Evolutionary conservation across 225 moss, liverwort and hornwort genomes (phyloP), one percentile per base, ranked within the genome.

Genomic region (Sphagnum contortum): DNA sequence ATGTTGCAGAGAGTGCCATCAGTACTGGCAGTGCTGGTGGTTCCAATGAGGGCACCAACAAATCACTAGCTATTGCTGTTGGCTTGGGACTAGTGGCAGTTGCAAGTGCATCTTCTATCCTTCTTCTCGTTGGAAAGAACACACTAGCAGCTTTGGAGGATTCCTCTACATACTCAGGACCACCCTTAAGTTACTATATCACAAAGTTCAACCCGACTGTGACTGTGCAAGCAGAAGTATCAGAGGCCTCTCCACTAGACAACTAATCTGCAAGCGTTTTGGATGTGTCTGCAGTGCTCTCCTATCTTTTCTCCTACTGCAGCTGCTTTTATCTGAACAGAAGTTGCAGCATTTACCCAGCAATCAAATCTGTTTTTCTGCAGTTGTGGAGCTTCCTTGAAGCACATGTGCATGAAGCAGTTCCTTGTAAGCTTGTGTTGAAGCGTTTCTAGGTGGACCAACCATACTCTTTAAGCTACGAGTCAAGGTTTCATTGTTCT

Each of bases 151-250:
- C 77, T 14, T 62, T 14, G 11, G 29, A 29, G 29, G 75, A 44
- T 5, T 83, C 59, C 0, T 68, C 75, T 47, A 69, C 78, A 6
- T 98, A 98, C 63, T 82, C 66, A 5, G 98, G 98, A 8, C 98
- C 98, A 5, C 87, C 93, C 13, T 66, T 98, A 72, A 93, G 98
- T 71, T 98, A 84, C 66, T 98, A 89, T 60, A 71, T 93, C 11
- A 74, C 81, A 0, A 93, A 98, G 48, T 98, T 98, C 64, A 50
- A 74, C 2, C 50, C 70, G 5, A 6, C 70, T 12, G 59, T 68
- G 57, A 9, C 66, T 2, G 59, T 74, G 13, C 53, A 70, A 13
- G 75, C 80, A 4, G 66, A 63, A 69, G 47, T 73, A 48, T 78
- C 78, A 2, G 76, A 81, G 64, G 77, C 81, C 3, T 81, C 81